Evolutionary conservation across 164 flowering plant species (phyloP).

Genomic region (Nelumbo lutea): DNA sequence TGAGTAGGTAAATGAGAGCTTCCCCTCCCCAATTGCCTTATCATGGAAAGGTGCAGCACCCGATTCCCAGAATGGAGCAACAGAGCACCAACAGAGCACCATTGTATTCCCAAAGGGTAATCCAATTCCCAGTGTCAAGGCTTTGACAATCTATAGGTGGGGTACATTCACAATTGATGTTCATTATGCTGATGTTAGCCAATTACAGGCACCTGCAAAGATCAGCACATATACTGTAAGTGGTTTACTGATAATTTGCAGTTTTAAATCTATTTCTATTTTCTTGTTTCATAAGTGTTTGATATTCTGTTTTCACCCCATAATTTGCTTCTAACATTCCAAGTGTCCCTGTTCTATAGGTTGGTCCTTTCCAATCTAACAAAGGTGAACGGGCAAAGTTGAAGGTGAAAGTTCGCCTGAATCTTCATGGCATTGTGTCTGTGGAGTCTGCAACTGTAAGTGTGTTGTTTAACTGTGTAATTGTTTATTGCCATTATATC

Average conservation of each 20-base stretch:
- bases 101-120: constrained; percentile 83
- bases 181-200: constrained; percentile 63
- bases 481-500: neutral
- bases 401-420: constrained; percentile 79
- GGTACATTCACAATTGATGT: constrained; percentile 75
- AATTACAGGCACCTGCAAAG: constrained; percentile 54
- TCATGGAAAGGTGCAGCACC: constrained; percentile 74
- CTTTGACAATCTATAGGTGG: constrained; percentile 68
- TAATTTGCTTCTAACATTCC: neutral
- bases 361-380: constrained; percentile 78
- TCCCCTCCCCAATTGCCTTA: constrained; percentile 72
- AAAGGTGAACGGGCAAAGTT: constrained; percentile 71
- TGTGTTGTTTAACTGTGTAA: neutral
- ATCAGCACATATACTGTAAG: constrained; percentile 78
- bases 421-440: constrained; percentile 80
- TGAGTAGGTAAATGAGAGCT: constrained; percentile 65
- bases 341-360: constrained; percentile 10
- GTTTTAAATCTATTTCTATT: neutral
- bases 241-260: neutral
- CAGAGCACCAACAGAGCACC: constrained; percentile 57
- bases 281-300: neutral
- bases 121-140: constrained; percentile 75
- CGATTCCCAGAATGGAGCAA: constrained; percentile 55
- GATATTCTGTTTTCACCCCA: neutral
- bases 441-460: constrained; percentile 90